Evolutionary conservation across 2,329 filamentous ascomycete genomes (phyloP).

Genomic region (Colletotrichum somersetense): DNA sequence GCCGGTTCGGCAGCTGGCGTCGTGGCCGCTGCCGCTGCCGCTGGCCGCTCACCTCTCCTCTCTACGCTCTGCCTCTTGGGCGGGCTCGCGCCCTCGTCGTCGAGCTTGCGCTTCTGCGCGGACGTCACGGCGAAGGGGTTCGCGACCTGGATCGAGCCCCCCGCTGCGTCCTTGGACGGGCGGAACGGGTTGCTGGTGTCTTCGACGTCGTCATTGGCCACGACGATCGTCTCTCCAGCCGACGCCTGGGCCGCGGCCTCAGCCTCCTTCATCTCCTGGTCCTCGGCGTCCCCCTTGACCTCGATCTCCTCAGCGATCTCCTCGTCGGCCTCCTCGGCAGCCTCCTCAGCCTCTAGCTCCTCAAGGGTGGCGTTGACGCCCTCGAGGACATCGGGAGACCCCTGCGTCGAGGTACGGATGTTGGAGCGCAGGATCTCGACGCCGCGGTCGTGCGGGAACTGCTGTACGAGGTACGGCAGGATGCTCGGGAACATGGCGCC

Average conservation of each 20-base stretch:
- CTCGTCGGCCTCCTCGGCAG: conserved; percentile 62
- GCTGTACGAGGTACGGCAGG: conserved; percentile 80
- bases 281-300: conserved; percentile 54
- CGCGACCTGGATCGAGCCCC: conserved; percentile 36
- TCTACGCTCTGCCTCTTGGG: conserved; percentile 45
- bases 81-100: conserved; percentile 45
- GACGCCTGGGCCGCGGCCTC: neutral
- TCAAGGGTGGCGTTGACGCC: conserved; percentile 41
- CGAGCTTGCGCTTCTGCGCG: conserved; percentile 58
- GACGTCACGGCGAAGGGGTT: conserved; percentile 37
- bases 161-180: conserved; percentile 43
- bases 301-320: conserved; percentile 49
- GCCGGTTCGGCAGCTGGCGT: conserved; percentile 38
- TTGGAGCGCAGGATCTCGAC: conserved; percentile 79
- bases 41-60: conserved; percentile 22
- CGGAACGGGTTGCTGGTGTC: conserved; percentile 52
- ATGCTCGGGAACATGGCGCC: conserved; percentile 78
- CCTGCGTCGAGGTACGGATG: conserved; percentile 57
- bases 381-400: conserved; percentile 23
- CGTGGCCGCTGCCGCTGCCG: conserved; percentile 7
- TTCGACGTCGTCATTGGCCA: conserved; percentile 17
- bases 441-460: conserved; percentile 71
- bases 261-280: conserved; percentile 48
- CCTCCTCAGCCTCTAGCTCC: conserved; percentile 52
- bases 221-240: conserved; percentile 18